Evolutionary conservation across 495 filamentous ascomycete species (phyloP).

Genomic region (Beverwykella pulmonaria): DNA sequence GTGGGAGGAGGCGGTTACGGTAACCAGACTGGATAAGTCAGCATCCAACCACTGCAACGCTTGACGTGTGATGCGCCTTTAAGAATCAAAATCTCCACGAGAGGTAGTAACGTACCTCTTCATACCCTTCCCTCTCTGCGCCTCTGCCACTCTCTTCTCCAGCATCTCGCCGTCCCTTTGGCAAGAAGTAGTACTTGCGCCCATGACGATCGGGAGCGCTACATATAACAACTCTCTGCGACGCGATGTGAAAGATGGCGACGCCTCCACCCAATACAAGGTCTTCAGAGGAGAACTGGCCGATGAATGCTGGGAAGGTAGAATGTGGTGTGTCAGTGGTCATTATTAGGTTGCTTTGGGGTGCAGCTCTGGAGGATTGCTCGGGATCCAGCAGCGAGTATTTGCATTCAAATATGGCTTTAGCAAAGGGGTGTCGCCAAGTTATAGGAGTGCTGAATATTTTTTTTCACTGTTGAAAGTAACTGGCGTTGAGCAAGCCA

Average conservation of each 20-base stretch:
- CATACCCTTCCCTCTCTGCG: conserved; percentile 54
- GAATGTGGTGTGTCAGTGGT: conserved; percentile 6
- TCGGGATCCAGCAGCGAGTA: background rate
- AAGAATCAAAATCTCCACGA: too few relatives aligned
- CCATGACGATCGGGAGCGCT: conserved; percentile 40
- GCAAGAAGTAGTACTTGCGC: conserved; percentile 52
- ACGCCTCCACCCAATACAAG: conserved; percentile 41
- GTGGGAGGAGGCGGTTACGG: conserved; percentile 52
- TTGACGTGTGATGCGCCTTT: background rate
- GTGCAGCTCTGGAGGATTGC: background rate
- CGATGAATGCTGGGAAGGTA: conserved; percentile 13
- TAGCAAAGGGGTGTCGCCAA: too few relatives aligned
- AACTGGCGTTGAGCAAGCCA: too few relatives aligned
- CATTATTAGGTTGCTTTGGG: background rate
- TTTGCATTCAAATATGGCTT: background rate
- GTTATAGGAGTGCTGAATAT: too few relatives aligned
- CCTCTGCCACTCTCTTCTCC: conserved; percentile 46
- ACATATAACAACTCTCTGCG: conserved; percentile 51
- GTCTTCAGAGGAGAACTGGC: conserved; percentile 30
- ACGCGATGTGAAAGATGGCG: conserved; percentile 54
- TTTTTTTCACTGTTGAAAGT: too few relatives aligned
- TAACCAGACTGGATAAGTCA: conserved; percentile 48
- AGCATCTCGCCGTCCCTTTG: conserved; percentile 53
- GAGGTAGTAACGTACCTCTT: conserved; percentile 44
- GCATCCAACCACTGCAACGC: background rate